These are phyloP conservation scores for Smittium culicis DNA, from an alignment of 371 early-diverging fungal genomes.

Conservation along the genomic window DNA sequence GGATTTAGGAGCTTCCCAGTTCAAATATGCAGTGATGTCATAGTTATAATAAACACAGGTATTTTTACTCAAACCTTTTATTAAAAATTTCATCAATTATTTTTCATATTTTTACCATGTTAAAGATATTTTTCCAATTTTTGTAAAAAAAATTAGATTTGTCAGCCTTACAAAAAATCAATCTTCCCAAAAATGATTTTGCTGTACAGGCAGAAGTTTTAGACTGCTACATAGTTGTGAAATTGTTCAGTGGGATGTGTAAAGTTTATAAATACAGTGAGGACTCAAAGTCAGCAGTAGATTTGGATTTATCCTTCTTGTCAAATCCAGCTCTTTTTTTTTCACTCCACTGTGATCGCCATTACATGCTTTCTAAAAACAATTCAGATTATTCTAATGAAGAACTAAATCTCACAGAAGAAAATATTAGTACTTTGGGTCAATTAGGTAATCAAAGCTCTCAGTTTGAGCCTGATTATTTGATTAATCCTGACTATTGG, in stretches of 20 bases:
- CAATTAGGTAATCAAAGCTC: neutral
- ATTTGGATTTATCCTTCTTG: neutral
- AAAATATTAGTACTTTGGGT: slow-evolving; percentile 2
- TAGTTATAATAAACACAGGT: slow-evolving; percentile 41
- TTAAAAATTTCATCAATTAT: no score
- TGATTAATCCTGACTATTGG: neutral
- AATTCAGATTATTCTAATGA: neutral
- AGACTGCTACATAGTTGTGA: neutral
- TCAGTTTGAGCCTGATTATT: neutral
- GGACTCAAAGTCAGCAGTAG: neutral
- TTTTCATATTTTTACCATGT: no score
- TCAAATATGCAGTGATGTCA: slow-evolving; percentile 47
- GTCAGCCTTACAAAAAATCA: neutral
- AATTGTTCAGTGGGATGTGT: neutral
- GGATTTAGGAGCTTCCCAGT: slow-evolving; percentile 63
- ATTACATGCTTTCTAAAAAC: neutral
- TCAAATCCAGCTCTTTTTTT: neutral
- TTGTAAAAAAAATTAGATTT: no score
- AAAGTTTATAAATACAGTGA: neutral
- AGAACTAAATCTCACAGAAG: neutral
- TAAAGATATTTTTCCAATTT: no score
- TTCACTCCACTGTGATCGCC: neutral
- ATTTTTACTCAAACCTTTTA: no score
- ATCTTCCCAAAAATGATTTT: slow-evolving; percentile 7
- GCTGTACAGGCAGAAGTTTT: slow-evolving; percentile 7